Evolutionary conservation across 176 grass and related monocot species (phyloP).

Genomic region (Puya raimondii): DNA sequence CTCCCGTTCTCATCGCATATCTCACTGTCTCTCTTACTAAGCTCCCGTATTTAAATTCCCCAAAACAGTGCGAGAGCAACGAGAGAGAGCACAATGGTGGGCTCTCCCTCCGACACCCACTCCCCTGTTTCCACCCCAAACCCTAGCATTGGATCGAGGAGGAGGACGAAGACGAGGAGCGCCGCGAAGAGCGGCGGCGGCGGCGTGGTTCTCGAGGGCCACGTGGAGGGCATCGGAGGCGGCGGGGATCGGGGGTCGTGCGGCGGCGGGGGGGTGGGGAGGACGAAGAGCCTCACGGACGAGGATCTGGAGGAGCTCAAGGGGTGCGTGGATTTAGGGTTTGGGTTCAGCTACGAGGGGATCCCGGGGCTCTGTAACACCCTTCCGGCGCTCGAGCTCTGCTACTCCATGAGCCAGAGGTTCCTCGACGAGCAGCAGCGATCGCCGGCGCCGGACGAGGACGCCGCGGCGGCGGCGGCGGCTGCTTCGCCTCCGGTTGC

Average conservation of each 20-base stretch:
- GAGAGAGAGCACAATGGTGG: constrained; percentile 6
- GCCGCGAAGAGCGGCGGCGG: background rate
- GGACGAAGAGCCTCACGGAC: constrained; percentile 29
- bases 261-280: background rate
- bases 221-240: constrained; percentile 10
- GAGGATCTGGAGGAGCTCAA: constrained; percentile 34
- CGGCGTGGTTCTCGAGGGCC: constrained; percentile 23
- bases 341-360: constrained; percentile 30
- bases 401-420: constrained; percentile 25
- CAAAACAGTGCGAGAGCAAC: background rate
- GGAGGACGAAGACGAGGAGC: background rate
- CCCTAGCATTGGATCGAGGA: background rate
- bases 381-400: constrained; percentile 30
- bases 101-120: constrained; percentile 9
- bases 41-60: background rate
- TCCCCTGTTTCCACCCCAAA: constrained; percentile 9
- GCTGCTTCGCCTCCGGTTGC: constrained; percentile 11
- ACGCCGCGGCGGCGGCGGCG: background rate
- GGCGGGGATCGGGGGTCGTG: background rate
- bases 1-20: background rate
- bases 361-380: constrained; percentile 32
- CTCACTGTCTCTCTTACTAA: constrained; percentile 5
- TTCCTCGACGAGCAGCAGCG: constrained; percentile 1
- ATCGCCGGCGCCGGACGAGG: constrained; percentile 4
- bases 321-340: constrained; percentile 29